phyloP scores from a whole-genome alignment of 1,284 basidiomycete species.

The Cerioporus squamosus region DNA sequence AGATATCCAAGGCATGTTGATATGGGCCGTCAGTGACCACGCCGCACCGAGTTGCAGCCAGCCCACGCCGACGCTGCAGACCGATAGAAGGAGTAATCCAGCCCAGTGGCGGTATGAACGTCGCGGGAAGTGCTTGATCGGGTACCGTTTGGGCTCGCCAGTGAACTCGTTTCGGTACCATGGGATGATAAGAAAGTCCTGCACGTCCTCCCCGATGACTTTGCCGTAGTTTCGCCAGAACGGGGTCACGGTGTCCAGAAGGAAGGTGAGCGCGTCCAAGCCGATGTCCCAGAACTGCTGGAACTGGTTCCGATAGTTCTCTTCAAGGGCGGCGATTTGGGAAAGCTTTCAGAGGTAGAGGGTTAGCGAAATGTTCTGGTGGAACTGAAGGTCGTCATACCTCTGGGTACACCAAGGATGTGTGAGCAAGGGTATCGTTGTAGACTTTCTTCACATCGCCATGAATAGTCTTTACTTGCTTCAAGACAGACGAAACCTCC shows the following conservation, averaged over 20 bases:
- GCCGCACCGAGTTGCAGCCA: conserved; percentile 61
- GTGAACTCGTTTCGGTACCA: conserved; percentile 82
- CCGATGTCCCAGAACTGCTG: conserved; percentile 78
- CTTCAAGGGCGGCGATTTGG: conserved; percentile 67
- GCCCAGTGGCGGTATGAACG: conserved; percentile 73
- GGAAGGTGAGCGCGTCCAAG: conserved; percentile 71
- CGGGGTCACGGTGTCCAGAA: conserved; percentile 74
- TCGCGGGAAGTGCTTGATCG: conserved; percentile 57
- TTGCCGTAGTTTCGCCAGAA: conserved; percentile 81
- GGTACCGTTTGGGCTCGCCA: conserved; percentile 70
- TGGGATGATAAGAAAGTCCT: conserved; percentile 78
- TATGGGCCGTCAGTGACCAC: conserved; percentile 49
- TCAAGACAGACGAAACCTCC: conserved; percentile 51
- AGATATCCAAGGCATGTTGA: conserved; percentile 57
- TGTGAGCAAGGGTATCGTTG: conserved; percentile 67
- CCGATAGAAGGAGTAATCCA: conserved; percentile 56
- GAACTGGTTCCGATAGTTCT: conserved; percentile 75
- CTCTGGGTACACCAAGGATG: conserved; percentile 77
- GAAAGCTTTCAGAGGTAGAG: conserved; percentile 52
- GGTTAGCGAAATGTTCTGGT: neutral
- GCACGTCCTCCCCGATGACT: conserved; percentile 73
- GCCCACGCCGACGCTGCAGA: conserved; percentile 45
- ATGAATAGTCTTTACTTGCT: conserved; percentile 57
- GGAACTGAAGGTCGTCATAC: conserved; percentile 38
- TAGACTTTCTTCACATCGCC: conserved; percentile 62